Conservation (phyloP, 768 basidiomycete genomes). For the Lactarius pseudohatsudake region DNA sequence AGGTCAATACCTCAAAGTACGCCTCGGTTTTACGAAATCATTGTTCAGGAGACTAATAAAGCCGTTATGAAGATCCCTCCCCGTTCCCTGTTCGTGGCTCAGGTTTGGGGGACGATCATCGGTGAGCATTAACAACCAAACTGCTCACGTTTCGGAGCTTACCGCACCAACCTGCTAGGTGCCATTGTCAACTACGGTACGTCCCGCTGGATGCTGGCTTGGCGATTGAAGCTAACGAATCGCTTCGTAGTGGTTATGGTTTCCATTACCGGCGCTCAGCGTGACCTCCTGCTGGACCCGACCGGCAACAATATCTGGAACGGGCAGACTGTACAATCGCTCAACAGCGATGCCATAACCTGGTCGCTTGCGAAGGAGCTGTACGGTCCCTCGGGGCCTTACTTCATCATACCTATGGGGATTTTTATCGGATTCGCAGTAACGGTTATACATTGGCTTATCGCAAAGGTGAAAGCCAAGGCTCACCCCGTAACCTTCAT, state of each 20-base stretch:
- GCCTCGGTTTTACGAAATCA: not conserved
- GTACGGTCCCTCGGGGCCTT: constrained; percentile 54
- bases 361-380: constrained; percentile 63
- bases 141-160: not conserved
- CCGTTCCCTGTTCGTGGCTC: constrained; percentile 62
- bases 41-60: not conserved
- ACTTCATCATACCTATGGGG: constrained; percentile 55
- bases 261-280: constrained; percentile 52
- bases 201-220: not conserved
- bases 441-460: constrained; percentile 54
- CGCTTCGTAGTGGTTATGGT: constrained; percentile 52
- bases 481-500: not conserved
- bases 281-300: constrained; percentile 51
- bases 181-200: constrained; percentile 41
- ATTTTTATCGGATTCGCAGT: constrained; percentile 56
- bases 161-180: constrained; percentile 18
- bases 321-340: constrained; percentile 41
- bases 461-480: constrained; percentile 44
- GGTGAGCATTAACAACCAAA: constrained; percentile 33
- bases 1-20: constrained; percentile 43
- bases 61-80: constrained; percentile 56
- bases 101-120: constrained; percentile 64
- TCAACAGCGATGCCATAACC: constrained; percentile 60
- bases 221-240: constrained; percentile 31
- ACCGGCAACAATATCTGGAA: constrained; percentile 60